Evolutionary conservation across 2,329 filamentous ascomycete species (phyloP), one percentile per base, ranked within the genome.

Genomic region (Cordyceps farinosa): DNA sequence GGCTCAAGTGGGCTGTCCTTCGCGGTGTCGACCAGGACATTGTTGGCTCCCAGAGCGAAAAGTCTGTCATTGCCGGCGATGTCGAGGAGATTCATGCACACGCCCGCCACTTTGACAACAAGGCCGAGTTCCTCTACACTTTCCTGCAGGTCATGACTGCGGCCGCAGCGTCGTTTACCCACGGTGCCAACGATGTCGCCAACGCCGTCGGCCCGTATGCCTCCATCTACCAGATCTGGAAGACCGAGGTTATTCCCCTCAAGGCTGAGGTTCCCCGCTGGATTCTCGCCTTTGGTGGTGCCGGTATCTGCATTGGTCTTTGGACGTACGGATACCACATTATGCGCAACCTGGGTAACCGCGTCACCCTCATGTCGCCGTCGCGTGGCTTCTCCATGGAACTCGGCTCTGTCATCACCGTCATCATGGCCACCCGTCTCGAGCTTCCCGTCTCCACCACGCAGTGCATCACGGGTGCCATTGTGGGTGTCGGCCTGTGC

Each of bases 101-200:
- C 38, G 85, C 84, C 17, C 71, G 77, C 34, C 84, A 87, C 70
- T 88, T 82, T 72, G 80, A 87, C 71, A 88, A 88, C 76, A 81
- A 82, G 66, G 78, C 82, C 67, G 86, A 88, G 73, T 84, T 84
- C 74, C 77, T 84, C 55, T 87, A 84, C 73, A 84, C 82, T 6
- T 87, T 85, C 73, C 78, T 85, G 36, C 84, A 86, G 68, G 73
- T 87, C 68, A 78, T 86, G 75, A 86, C 85, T 5, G 85, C 86
- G 10, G 82, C 82, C 67, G 84, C 85, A 38, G 83, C 85, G 15
- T 87, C 85, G 3, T 88, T 89, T 66, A 83, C 83, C 2, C 86
- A 90, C 75, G 87, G 87, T 30, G 85, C 86, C 67, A 90, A 89
- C 72, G 87, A 89, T 65, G 83, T 89, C 27, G 78, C 83, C 68